Conservation (phyloP, 495 filamentous ascomycete genomes). For the Podospora didyma region DNA sequence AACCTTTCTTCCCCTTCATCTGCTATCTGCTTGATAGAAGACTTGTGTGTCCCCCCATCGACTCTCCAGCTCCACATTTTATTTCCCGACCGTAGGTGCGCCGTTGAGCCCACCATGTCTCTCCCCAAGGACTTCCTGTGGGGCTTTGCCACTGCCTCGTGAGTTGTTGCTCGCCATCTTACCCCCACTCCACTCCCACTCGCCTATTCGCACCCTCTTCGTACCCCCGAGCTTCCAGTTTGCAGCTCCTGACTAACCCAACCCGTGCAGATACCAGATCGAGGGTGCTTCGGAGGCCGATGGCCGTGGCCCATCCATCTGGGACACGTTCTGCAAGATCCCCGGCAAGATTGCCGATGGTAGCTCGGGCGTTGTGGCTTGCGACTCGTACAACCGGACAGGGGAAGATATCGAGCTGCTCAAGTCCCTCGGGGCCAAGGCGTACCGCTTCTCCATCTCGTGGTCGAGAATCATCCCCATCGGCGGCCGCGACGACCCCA, state of each 20-base stretch:
- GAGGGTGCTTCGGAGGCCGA: constrained; percentile 65
- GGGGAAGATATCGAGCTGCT: constrained; percentile 69
- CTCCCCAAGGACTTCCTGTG: constrained; percentile 73
- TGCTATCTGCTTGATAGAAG: too few species aligned
- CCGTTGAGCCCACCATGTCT: constrained; percentile 35
- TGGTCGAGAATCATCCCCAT: constrained; percentile 72
- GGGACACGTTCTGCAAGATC: constrained; percentile 71
- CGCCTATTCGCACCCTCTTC: too few species aligned
- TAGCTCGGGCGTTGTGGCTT: constrained; percentile 63
- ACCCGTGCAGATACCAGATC: constrained; percentile 61
- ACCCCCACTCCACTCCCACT: too few species aligned
- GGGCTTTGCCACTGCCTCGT: constrained; percentile 80
- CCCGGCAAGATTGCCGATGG: constrained; percentile 72
- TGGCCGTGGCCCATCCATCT: constrained; percentile 70
- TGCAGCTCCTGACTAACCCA: too few species aligned
- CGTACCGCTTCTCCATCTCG: constrained; percentile 73
- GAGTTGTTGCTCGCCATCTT: constrained; percentile 28
- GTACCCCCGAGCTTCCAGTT: too few species aligned
- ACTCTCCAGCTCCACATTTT: not conserved
- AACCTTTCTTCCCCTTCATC: not conserved
- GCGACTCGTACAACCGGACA: constrained; percentile 73
- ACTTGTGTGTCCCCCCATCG: not conserved
- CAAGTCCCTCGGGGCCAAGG: constrained; percentile 58
- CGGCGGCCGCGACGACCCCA: constrained; percentile 56
- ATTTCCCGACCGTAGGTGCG: not conserved